A percentile compares a stretch with the other conserved stretches of the same genome.
phyloP scores from a whole-genome alignment of 2,329 filamentous ascomycete species.

The Penicillium hordei region DNA sequence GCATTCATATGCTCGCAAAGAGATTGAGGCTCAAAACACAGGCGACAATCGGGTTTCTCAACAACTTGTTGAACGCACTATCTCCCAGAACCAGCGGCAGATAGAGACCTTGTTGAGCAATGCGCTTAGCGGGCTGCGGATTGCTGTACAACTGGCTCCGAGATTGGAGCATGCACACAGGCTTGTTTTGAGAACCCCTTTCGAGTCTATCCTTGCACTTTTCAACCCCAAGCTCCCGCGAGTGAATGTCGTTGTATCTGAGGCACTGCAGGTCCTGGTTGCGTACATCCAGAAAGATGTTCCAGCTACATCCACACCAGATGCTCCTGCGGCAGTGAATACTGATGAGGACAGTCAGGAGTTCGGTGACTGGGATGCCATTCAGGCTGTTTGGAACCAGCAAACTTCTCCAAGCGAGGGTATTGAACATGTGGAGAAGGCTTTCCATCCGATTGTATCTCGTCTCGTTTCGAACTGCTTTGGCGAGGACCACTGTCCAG shows the following conservation, averaged over 20 bases:
- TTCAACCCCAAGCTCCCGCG: slow-evolving; percentile 52
- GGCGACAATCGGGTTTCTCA: slow-evolving; percentile 44
- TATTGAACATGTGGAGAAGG: slow-evolving; percentile 40
- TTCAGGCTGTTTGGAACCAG: slow-evolving; percentile 49
- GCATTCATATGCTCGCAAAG: slow-evolving; percentile 56
- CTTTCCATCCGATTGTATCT: slow-evolving; percentile 51
- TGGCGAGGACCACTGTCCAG: slow-evolving; percentile 56
- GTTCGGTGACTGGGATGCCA: slow-evolving; percentile 59
- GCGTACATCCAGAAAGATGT: slow-evolving; percentile 41
- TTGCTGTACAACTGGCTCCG: slow-evolving; percentile 46
- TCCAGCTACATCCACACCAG: slow-evolving; percentile 18
- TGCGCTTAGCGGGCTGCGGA: slow-evolving; percentile 52
- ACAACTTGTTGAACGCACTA: slow-evolving; percentile 52
- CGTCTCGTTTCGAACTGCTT: slow-evolving; percentile 62
- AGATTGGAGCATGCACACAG: slow-evolving; percentile 43
- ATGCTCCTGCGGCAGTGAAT: slow-evolving; percentile 25
- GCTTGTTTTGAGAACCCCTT: slow-evolving; percentile 47
- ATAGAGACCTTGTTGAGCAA: slow-evolving; percentile 56
- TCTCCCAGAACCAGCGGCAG: slow-evolving; percentile 58
- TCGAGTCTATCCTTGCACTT: slow-evolving; percentile 51
- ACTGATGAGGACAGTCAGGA: slow-evolving; percentile 63
- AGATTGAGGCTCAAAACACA: slow-evolving; percentile 56
- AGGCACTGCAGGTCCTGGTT: slow-evolving; percentile 51
- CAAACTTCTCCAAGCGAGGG: slow-evolving; percentile 25
- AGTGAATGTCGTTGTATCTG: slow-evolving; percentile 48